Evolutionary conservation across 495 filamentous ascomycete species (phyloP).

Genomic region (Tricharina praecox): DNA sequence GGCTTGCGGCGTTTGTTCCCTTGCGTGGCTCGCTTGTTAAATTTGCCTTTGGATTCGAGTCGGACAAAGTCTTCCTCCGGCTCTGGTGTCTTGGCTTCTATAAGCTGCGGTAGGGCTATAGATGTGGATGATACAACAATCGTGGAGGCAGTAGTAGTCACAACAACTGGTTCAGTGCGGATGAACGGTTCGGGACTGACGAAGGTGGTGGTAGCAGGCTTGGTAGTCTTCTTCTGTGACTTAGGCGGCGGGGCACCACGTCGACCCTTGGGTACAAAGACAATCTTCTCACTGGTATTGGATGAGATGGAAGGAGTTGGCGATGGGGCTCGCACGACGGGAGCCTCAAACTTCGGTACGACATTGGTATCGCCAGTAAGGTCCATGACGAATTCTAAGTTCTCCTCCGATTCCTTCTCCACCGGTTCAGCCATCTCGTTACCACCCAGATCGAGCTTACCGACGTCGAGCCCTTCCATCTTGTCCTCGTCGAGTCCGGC

Average conservation of each 20-base stretch:
- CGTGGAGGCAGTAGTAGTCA: not conserved
- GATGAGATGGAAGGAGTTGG: conserved; percentile 9
- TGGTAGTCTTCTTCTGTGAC: not conserved
- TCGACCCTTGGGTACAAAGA: conserved; percentile 20
- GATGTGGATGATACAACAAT: not conserved
- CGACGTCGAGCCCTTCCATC: not conserved
- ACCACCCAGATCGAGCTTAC: not conserved
- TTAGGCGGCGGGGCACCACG: not conserved
- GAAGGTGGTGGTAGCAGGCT: not conserved
- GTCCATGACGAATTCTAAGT: conserved; percentile 11
- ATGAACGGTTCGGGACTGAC: not conserved
- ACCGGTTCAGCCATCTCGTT: not conserved
- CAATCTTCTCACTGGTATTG: conserved; percentile 18
- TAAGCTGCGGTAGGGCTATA: not conserved
- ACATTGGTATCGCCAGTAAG: conserved; percentile 7
- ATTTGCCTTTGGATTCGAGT: not conserved
- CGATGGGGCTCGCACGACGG: conserved; percentile 8
- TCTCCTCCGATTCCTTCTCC: not conserved
- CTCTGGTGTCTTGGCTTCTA: not conserved
- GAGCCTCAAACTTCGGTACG: not conserved
- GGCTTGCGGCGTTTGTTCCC: conserved; percentile 14
- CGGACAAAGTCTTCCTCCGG: conserved; percentile 1
- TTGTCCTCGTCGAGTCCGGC: conserved; percentile 1
- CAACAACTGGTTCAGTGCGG: not conserved
- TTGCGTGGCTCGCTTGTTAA: conserved; percentile 5